Percentiles rank a stretch among this genome's conserved stretches.
Evolutionary conservation across 768 basidiomycete species (phyloP).

Genomic region (Xerocomellus amylosporus): DNA sequence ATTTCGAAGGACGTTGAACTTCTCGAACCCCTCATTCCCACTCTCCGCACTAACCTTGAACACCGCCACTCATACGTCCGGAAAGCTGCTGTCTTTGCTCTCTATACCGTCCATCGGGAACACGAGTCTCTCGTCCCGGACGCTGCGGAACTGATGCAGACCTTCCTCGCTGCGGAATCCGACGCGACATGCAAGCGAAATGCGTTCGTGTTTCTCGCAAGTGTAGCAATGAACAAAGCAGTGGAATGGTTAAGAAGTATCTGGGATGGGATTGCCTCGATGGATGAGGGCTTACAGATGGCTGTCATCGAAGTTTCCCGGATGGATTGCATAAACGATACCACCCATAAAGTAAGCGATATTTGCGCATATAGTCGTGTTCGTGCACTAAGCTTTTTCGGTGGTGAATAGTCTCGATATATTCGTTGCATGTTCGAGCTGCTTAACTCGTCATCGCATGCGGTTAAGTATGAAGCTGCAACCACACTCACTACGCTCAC

Average conservation of each 20-base stretch:
- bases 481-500: slow-evolving; percentile 92
- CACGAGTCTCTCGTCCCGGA: slow-evolving; percentile 95
- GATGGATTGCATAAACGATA: slow-evolving; percentile 83
- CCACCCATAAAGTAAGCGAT: slow-evolving; percentile 68
- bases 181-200: slow-evolving; percentile 97
- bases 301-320: slow-evolving; percentile 91
- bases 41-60: slow-evolving; percentile 90
- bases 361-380: neutral
- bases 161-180: slow-evolving; percentile 93
- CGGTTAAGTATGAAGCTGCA: slow-evolving; percentile 97
- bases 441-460: slow-evolving; percentile 82
- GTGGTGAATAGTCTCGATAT: slow-evolving; percentile 68
- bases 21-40: slow-evolving; percentile 93
- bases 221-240: slow-evolving; percentile 84
- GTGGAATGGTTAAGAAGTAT: slow-evolving; percentile 87
- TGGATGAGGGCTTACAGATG: slow-evolving; percentile 96
- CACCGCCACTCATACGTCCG: slow-evolving; percentile 97
- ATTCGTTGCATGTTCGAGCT: slow-evolving; percentile 93
- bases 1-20: slow-evolving; percentile 90
- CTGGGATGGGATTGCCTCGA: slow-evolving; percentile 73
- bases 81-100: slow-evolving; percentile 96
- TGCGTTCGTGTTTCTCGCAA: slow-evolving; percentile 91
- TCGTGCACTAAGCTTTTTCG: slow-evolving; percentile 3
- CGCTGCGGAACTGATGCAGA: slow-evolving; percentile 92
- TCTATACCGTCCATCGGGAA: slow-evolving; percentile 91